Base-by-base conservation (phyloP, 2,329 filamentous ascomycete genomes). In the Fusarium cicatricum region DNA sequence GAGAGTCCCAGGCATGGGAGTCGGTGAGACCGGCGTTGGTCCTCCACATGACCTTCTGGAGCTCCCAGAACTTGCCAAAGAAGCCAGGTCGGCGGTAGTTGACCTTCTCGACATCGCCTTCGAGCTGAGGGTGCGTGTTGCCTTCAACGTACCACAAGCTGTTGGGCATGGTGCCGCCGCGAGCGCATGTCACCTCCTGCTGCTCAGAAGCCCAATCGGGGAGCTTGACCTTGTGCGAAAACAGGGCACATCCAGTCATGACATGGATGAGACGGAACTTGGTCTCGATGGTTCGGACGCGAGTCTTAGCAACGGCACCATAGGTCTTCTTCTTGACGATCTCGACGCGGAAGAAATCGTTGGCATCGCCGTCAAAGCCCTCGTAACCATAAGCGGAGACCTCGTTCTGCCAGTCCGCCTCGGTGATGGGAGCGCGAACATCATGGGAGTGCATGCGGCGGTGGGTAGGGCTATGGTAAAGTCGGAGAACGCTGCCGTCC, bases 151-250 rank as follows among this genome's bases (percentile, higher is more conserved):
- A 98, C 95, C 95, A 99, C 65, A 99, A 78, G 70, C 92, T 97
- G 84, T 99, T 99, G 50, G 95, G 95, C 32, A 97, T 80, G 59
- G 92, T 97, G 67, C 92, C 95, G 41, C 91, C 89, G 67, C 88
- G 90, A 8, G 95, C 95, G 72, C 95, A 99, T 16, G 94, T 98
- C n/a, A 99, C 95, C 77, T 99, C 95, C 75, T 99, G 95, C 75
- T 99, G 95, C 75, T 98, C 95, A 46, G 90, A 99, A 40, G 91
- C 95, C 95, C 95, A 99, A 3, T 96, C 92, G 3, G 95, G 95
- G 54, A 99, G 88, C 81, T 99, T 99, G 73, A 98, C 93, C 80
- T 97, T 98, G 83, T 99, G 95, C 1, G 94, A 98, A 82, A 99
- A 99, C 19, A 99, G 83, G 11, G 89, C 90, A 72, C 95, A 99